Evolutionary conservation across 768 basidiomycete genomes (phyloP).

Genomic region (Trametes cingulata): DNA sequence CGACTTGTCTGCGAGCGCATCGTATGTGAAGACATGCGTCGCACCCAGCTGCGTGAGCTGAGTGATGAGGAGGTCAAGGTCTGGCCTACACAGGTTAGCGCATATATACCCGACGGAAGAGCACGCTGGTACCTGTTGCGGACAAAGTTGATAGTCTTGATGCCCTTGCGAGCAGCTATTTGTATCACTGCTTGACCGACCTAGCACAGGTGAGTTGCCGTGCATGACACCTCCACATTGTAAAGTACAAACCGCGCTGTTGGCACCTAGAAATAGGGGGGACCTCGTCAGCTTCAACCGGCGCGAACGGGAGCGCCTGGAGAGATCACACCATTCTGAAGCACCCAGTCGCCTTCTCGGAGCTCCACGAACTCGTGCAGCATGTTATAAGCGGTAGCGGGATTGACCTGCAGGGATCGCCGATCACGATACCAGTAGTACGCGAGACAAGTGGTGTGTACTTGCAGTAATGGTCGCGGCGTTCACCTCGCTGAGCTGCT

Average conservation of each 20-base stretch:
- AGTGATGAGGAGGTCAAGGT: conserved; percentile 56
- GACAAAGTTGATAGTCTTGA: conserved; percentile 83
- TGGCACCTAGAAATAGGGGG: conserved; percentile 34
- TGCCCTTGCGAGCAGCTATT: conserved; percentile 67
- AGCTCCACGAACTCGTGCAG: conserved; percentile 68
- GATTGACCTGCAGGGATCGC: conserved; percentile 59
- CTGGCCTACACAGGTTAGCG: neutral
- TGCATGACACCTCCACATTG: neutral
- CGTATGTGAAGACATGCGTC: conserved; percentile 75
- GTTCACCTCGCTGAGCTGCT: conserved; percentile 54
- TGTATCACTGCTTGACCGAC: conserved; percentile 88
- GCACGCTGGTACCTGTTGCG: conserved; percentile 53
- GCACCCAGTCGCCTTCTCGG: conserved; percentile 70
- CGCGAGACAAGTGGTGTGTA: neutral
- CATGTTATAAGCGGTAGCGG: conserved; percentile 83
- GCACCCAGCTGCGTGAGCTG: conserved; percentile 66
- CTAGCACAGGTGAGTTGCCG: conserved; percentile 33
- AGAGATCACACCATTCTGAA: conserved; percentile 71
- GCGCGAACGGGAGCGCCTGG: neutral
- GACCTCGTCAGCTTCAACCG: neutral
- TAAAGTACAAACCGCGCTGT: conserved; percentile 63
- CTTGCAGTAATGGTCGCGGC: conserved; percentile 77
- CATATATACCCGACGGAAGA: neutral
- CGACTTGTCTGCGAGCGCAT: conserved; percentile 62
- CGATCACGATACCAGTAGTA: neutral